Percentiles rank a stretch among this genome's conserved stretches.
phyloP scores from a whole-genome alignment of 805 yeast species.

The Monosporozyma aerobia region DNA sequence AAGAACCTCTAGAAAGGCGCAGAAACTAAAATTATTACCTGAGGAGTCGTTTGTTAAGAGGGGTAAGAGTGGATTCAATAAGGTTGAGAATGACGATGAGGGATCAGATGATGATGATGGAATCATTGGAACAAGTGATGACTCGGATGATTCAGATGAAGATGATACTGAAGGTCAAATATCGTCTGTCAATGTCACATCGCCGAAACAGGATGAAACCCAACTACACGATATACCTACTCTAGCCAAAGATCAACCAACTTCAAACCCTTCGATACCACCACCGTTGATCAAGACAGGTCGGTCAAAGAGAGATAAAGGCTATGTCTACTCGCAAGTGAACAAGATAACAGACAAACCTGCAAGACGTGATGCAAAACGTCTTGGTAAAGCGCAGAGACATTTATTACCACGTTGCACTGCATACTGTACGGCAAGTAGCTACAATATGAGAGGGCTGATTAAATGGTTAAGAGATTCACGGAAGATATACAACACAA shows the following conservation, averaged over 20 bases:
- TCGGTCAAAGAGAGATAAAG: background rate
- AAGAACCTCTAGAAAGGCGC: constrained; percentile 64
- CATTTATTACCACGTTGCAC: constrained; percentile 86
- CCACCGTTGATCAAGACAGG: background rate
- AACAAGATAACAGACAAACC: constrained; percentile 75
- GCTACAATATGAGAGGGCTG: constrained; percentile 81
- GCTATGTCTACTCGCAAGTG: constrained; percentile 75
- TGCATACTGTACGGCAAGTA: constrained; percentile 91
- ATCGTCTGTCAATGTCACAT: background rate
- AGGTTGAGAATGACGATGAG: background rate
- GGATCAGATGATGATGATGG: background rate
- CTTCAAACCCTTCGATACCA: background rate
- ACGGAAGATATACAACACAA: constrained; percentile 61
- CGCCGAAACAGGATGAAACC: background rate
- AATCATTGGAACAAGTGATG: constrained; percentile 12
- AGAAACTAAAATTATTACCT: constrained; percentile 63
- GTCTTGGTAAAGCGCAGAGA: constrained; percentile 68
- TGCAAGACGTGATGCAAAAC: constrained; percentile 89
- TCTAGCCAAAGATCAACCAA: background rate
- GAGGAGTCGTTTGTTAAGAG: constrained; percentile 36
- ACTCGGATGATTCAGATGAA: background rate
- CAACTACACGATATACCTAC: background rate
- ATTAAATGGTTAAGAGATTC: constrained; percentile 78
- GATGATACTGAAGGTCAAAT: background rate
- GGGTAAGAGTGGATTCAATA: background rate